These are phyloP conservation scores for Erigeron canadensis DNA, from an alignment of 129 eudicot species.

Conservation along the genomic window DNA sequence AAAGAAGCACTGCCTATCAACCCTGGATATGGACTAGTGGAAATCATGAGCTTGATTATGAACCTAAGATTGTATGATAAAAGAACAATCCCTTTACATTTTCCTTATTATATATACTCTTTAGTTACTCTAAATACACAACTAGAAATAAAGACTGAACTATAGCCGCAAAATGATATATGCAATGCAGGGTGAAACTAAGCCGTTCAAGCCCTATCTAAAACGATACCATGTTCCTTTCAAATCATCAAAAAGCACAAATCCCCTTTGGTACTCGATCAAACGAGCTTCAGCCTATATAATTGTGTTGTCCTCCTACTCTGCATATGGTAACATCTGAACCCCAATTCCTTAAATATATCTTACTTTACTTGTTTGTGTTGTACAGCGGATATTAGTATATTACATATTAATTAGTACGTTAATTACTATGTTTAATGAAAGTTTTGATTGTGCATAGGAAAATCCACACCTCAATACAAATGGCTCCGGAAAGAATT, in stretches of 20 bases:
- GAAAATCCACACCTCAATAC: slow-evolving; percentile 78
- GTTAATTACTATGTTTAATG: background rate
- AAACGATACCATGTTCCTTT: background rate
- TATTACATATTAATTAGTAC: background rate
- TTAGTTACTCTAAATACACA: background rate
- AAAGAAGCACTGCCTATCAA: background rate
- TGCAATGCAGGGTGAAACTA: background rate
- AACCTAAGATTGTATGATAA: background rate
- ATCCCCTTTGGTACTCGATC: background rate
- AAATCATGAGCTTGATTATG: background rate
- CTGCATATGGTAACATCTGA: background rate
- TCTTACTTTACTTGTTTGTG: background rate
- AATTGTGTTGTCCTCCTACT: background rate
- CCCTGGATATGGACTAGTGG: background rate
- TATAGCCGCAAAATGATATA: background rate
- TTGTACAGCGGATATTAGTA: background rate
- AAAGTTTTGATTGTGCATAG: slow-evolving; percentile 21
- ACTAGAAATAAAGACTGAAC: background rate
- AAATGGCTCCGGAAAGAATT: slow-evolving; percentile 62
- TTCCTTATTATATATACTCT: background rate
- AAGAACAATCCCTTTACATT: background rate
- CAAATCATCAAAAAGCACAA: background rate
- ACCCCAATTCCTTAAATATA: background rate
- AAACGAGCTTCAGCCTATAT: background rate
- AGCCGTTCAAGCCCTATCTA: background rate